Conservation (phyloP, 306 rosid genomes). For the Sophora flavescens region DNA sequence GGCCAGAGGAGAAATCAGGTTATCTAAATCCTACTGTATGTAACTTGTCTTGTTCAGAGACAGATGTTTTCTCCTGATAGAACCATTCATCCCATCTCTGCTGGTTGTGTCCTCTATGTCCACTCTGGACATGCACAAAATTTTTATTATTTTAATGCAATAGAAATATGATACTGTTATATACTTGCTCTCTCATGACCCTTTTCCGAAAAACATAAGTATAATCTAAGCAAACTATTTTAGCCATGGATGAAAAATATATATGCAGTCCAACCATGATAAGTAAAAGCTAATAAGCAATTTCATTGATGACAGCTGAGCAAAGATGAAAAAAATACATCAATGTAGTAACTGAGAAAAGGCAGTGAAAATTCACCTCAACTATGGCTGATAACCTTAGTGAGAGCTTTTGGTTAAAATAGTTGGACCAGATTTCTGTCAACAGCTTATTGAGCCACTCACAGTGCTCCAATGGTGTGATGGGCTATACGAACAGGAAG, state of each 20-base stretch:
- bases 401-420: slow-evolving; percentile 74
- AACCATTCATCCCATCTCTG: neutral
- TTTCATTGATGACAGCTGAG: neutral
- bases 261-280: neutral
- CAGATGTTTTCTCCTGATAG: neutral
- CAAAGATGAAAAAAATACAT: neutral
- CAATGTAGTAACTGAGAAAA: slow-evolving; percentile 1
- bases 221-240: neutral
- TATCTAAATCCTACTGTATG: neutral
- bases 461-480: slow-evolving; percentile 92
- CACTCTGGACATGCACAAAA: neutral
- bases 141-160: neutral
- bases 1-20: slow-evolving; percentile 8
- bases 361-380: slow-evolving; percentile 68
- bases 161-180: neutral
- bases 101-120: neutral
- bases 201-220: neutral
- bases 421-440: slow-evolving; percentile 81
- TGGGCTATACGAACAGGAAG: slow-evolving; percentile 60
- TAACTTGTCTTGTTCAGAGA: neutral
- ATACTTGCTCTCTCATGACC: neutral
- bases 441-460: slow-evolving; percentile 92
- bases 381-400: slow-evolving; percentile 70
- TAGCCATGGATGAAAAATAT: slow-evolving; percentile 17
- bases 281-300: slow-evolving; percentile 24